Evolutionary conservation across 163 green algal genomes (phyloP).

Genomic region (Scenedesmus sp.): DNA sequence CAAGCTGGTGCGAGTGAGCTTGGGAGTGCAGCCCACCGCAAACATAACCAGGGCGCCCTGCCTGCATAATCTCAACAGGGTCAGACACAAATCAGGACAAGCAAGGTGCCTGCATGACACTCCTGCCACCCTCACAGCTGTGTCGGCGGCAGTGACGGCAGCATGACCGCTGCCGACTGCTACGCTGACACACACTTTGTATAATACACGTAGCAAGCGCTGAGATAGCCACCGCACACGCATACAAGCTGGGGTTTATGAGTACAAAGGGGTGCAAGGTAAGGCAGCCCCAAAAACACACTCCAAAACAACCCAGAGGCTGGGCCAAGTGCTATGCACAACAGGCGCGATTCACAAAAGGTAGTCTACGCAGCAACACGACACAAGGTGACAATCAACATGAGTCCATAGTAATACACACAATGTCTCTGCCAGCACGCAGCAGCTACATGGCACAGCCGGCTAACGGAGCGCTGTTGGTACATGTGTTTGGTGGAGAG

Average conservation of each 20-base stretch:
- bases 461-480: background rate
- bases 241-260: background rate
- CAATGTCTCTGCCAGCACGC: background rate
- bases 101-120: background rate
- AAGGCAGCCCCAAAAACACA: background rate
- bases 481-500: background rate
- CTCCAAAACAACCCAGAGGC: background rate
- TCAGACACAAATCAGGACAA: background rate
- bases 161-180: background rate
- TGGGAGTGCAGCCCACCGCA: background rate
- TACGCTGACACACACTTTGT: background rate
- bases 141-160: background rate
- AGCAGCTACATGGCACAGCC: background rate
- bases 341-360: background rate
- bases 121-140: background rate
- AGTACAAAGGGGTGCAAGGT: background rate
- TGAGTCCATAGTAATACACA: background rate
- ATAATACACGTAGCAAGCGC: background rate
- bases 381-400: background rate
- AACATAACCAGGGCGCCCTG: background rate
- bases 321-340: background rate
- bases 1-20: background rate
- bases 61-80: background rate
- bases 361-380: background rate
- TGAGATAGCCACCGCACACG: background rate